phyloP scores from a whole-genome alignment of 2,329 filamentous ascomycete genomes.

The Pseudopyrenochaeta lycopersici region DNA sequence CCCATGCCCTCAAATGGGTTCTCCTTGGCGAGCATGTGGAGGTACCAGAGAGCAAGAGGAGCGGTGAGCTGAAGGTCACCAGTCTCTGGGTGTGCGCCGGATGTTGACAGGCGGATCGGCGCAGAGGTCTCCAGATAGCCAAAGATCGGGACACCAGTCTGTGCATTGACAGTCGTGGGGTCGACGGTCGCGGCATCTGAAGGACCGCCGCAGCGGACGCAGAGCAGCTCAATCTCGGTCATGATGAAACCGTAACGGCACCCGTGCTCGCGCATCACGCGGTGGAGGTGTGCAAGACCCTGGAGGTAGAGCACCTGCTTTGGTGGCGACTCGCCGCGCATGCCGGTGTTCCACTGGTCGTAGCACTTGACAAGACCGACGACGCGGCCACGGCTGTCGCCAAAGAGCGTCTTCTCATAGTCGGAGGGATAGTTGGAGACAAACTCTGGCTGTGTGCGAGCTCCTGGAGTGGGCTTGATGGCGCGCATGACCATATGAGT shows the following conservation, averaged over 20 bases:
- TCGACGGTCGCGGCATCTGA: conserved; percentile 39
- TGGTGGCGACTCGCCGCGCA: conserved; percentile 85
- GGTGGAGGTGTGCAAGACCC: conserved; percentile 84
- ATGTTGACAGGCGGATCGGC: conserved; percentile 63
- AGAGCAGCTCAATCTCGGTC: conserved; percentile 92
- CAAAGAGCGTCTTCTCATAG: conserved; percentile 58
- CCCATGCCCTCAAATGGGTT: conserved; percentile 67
- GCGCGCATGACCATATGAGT: conserved; percentile 65
- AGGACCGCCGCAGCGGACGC: conserved; percentile 78
- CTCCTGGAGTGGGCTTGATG: conserved; percentile 46
- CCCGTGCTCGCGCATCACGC: conserved; percentile 90
- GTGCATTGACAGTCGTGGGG: conserved; percentile 49
- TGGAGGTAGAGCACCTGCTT: conserved; percentile 89
- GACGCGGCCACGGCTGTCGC: conserved; percentile 65
- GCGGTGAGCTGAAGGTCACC: conserved; percentile 69
- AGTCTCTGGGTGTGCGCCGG: conserved; percentile 42
- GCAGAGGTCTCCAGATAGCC: conserved; percentile 82
- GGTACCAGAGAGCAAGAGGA: conserved; percentile 77
- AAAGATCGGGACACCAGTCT: conserved; percentile 75
- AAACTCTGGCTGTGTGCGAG: conserved; percentile 70
- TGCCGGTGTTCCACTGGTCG: conserved; percentile 93
- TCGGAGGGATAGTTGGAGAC: conserved; percentile 69
- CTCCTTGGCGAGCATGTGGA: conserved; percentile 75
- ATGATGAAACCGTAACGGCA: conserved; percentile 96
- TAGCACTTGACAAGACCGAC: conserved; percentile 91